phyloP scores from a whole-genome alignment of 495 filamentous ascomycete species.

The Xylona heveae region DNA sequence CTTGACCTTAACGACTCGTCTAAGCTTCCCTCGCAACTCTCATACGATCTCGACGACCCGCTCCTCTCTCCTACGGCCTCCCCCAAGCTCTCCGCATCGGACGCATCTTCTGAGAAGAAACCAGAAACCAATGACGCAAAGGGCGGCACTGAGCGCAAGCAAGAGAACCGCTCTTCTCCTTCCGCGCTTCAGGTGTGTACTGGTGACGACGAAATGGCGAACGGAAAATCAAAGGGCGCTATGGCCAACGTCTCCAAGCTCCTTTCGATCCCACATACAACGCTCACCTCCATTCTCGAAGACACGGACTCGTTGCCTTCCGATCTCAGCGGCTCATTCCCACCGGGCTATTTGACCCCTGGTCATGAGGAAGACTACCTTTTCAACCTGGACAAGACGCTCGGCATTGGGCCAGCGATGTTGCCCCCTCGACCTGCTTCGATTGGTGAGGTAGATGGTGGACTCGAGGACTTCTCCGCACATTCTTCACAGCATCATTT shows the following conservation, averaged over 20 bases:
- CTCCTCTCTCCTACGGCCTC: too few species aligned
- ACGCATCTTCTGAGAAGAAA: too few species aligned
- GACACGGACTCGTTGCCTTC: conserved; percentile 10
- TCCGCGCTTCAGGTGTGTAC: too few species aligned
- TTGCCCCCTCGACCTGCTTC: conserved; percentile 1
- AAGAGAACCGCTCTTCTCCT: too few species aligned
- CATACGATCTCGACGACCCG: conserved; percentile 36
- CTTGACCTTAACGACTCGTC: conserved; percentile 66
- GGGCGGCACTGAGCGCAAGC: too few species aligned
- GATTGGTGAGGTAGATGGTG: conserved; percentile 1
- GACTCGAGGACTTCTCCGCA: conserved; percentile 6
- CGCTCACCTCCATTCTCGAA: not conserved
- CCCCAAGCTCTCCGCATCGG: too few species aligned
- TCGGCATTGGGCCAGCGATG: conserved; percentile 23
- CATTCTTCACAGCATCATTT: too few species aligned
- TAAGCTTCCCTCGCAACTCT: conserved; percentile 50
- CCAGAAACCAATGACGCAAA: too few species aligned
- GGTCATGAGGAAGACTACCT: conserved; percentile 70
- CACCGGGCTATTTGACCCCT: conserved; percentile 36
- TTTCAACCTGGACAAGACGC: conserved; percentile 39
- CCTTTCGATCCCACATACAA: not conserved
- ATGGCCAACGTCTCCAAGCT: too few species aligned
- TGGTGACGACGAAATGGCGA: too few species aligned
- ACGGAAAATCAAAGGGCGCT: too few species aligned
- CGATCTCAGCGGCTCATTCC: conserved; percentile 7